Conservation (phyloP, 129 eudicot genomes). For the Flaveria bidentis region DNA sequence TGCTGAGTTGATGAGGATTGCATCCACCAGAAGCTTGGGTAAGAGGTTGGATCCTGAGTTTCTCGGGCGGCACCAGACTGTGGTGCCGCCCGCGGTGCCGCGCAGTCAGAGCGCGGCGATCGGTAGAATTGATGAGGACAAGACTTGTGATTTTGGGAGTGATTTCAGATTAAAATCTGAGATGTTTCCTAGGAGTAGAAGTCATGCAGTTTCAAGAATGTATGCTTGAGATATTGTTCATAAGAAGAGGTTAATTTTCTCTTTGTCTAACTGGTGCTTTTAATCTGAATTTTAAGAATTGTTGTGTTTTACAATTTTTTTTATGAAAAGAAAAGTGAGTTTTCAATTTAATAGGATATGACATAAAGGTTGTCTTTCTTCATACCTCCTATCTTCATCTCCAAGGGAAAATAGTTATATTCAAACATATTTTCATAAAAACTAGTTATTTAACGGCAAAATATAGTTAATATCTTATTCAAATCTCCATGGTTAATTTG, state of each 20-base stretch:
- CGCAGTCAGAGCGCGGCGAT: conserved; percentile 52
- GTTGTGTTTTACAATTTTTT: neutral
- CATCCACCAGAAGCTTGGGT: conserved; percentile 37
- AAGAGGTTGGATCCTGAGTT: conserved; percentile 32
- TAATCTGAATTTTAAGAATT: neutral
- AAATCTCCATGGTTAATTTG: too few species aligned
- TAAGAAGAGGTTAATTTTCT: conserved; percentile 17
- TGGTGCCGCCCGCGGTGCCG: conserved; percentile 18
- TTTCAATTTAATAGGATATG: conserved; percentile 21
- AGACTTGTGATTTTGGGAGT: conserved; percentile 41
- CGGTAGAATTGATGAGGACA: conserved; percentile 64
- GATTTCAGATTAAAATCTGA: conserved; percentile 33
- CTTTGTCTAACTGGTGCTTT: neutral
- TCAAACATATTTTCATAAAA: too few species aligned
- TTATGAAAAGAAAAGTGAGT: conserved; percentile 8
- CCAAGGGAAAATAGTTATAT: neutral
- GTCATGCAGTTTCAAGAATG: conserved; percentile 44
- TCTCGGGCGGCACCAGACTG: conserved; percentile 18
- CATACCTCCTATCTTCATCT: neutral
- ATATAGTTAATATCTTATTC: too few species aligned
- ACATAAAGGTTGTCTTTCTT: neutral
- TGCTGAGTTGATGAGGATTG: conserved; percentile 51
- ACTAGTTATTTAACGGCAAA: too few species aligned
- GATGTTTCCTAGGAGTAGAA: conserved; percentile 46
- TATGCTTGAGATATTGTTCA: conserved; percentile 20